Conservation (phyloP, 352 stramenopile genomes). For the Phytophthora cryptogea region DNA sequence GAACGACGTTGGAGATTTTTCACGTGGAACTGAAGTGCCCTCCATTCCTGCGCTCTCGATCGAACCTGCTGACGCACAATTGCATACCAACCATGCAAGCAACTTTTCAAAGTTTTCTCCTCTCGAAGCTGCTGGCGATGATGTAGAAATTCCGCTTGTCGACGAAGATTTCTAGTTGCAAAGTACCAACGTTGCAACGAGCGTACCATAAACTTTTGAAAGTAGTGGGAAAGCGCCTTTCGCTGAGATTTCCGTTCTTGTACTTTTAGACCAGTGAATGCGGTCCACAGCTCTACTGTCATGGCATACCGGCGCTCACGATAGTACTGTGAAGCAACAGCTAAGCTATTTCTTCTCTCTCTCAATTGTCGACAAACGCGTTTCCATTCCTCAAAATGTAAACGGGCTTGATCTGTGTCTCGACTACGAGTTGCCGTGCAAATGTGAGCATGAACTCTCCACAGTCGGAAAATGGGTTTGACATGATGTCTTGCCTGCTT, state of each 20-base stretch:
- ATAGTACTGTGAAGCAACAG: slow-evolving; percentile 26
- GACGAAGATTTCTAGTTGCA: slow-evolving; percentile 17
- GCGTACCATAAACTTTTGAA: slow-evolving; percentile 24
- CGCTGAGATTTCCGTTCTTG: slow-evolving; percentile 5
- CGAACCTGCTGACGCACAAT: not conserved
- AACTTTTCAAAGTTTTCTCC: slow-evolving; percentile 2
- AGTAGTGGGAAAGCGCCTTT: slow-evolving; percentile 38
- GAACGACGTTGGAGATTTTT: slow-evolving; percentile 14
- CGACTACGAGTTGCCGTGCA: slow-evolving; percentile 13
- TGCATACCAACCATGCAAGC: slow-evolving; percentile 15
- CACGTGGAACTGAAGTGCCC: slow-evolving; percentile 18
- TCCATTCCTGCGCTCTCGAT: slow-evolving; percentile 9
- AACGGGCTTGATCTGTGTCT: slow-evolving; percentile 3
- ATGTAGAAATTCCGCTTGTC: slow-evolving; percentile 17
- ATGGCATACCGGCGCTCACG: slow-evolving; percentile 20
- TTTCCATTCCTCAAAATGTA: slow-evolving; percentile 28
- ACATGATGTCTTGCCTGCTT: slow-evolving; percentile 27
- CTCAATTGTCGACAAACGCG: slow-evolving; percentile 1
- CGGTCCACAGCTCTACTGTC: slow-evolving; percentile 17
- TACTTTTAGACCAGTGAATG: slow-evolving; percentile 2
- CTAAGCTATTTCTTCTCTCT: slow-evolving; percentile 3
- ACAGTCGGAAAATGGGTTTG: slow-evolving; percentile 22
- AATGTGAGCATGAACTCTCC: slow-evolving; percentile 17
- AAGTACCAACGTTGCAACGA: slow-evolving; percentile 39
- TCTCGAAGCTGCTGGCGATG: slow-evolving; percentile 17